These are phyloP conservation scores for Cercospora citrullina DNA, from an alignment of 2,329 filamentous ascomycete species.

Conservation along the genomic window DNA sequence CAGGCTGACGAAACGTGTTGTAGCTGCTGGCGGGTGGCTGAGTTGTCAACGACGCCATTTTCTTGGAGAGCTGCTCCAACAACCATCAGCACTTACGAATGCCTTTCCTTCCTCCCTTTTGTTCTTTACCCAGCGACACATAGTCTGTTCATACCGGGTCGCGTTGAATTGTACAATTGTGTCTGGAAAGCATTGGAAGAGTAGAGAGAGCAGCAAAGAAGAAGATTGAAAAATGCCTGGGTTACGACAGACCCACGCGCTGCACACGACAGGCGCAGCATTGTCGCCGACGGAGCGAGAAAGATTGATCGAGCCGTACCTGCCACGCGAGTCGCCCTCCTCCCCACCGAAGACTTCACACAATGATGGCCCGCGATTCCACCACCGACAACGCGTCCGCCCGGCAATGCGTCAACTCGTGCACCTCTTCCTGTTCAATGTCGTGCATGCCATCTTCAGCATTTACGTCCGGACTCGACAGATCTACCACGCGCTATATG, in stretches of 20 bases:
- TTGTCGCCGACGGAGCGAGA: slow-evolving; percentile 37
- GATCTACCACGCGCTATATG: slow-evolving; percentile 73
- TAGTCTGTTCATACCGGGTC: background rate
- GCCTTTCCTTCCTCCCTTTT: background rate
- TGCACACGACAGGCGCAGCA: slow-evolving; percentile 33
- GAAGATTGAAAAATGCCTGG: slow-evolving; percentile 33
- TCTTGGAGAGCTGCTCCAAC: slow-evolving; percentile 2
- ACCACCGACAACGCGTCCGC: slow-evolving; percentile 33
- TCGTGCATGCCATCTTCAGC: slow-evolving; percentile 80
- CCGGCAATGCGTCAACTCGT: slow-evolving; percentile 44
- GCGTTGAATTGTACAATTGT: background rate
- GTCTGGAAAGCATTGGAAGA: background rate
- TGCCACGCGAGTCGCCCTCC: slow-evolving; percentile 30
- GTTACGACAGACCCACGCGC: slow-evolving; percentile 31
- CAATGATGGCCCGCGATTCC: slow-evolving; percentile 24
- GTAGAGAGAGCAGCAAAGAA: background rate
- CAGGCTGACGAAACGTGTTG: slow-evolving; percentile 11
- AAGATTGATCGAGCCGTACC: slow-evolving; percentile 37
- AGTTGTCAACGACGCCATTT: slow-evolving; percentile 6
- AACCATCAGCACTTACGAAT: background rate
- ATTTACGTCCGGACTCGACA: slow-evolving; percentile 82
- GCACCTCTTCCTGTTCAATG: slow-evolving; percentile 65
- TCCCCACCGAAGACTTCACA: slow-evolving; percentile 15
- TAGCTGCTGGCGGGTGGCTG: slow-evolving; percentile 1
- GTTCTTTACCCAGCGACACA: background rate